Evolutionary conservation across 352 stramenopile genomes (phyloP), one percentile per base, ranked within the genome.

Genomic region (Phytophthora ramorum): DNA sequence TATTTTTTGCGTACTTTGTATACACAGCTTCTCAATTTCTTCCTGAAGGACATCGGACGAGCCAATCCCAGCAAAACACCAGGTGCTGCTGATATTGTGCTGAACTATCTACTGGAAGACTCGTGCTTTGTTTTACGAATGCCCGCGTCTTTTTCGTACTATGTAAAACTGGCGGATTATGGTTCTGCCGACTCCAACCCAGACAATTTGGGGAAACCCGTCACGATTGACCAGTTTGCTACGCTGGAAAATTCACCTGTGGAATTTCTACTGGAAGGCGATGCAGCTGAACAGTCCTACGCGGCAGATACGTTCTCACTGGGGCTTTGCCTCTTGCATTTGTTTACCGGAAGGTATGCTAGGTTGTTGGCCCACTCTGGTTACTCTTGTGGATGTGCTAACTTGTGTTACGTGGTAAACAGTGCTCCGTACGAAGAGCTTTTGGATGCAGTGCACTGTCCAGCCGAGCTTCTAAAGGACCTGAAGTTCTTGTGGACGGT

Each of bases 101-200:
- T 92, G 46, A 71, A 78, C n/a, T 96, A 95, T 50, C 56, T 66
- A 9, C 50, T 96, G 32, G 87, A 87, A 34, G 67, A 89, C 20
- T 49, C 44, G 6, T 58, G 64, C 17, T 94, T 93, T 66, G 71
- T 87, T 41, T 53, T 95, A 4, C 70, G 58, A 52, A 76, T 93
- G 56, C 82, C 85, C 5, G 66, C 64, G 2, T 78, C 73, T 4
- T 92, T 87, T 61, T 87, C 83, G 26, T 95, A 93, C 48, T 94
- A 82, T 82, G 94, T 98, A 14, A 99, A 99, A 76, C 78, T 99
- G 17, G 97, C 97, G 7, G 98, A 99, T 74, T 99, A 98, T 78
- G 98, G 98, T 2, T 99, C 97, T 2, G 92, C 97, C 6, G 93
- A 98, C 60, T 93, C 98, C 24, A 87, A 90, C 49, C 66, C 69